Conservation (phyloP, 1,284 basidiomycete genomes). For the Mycena citricolor region DNA sequence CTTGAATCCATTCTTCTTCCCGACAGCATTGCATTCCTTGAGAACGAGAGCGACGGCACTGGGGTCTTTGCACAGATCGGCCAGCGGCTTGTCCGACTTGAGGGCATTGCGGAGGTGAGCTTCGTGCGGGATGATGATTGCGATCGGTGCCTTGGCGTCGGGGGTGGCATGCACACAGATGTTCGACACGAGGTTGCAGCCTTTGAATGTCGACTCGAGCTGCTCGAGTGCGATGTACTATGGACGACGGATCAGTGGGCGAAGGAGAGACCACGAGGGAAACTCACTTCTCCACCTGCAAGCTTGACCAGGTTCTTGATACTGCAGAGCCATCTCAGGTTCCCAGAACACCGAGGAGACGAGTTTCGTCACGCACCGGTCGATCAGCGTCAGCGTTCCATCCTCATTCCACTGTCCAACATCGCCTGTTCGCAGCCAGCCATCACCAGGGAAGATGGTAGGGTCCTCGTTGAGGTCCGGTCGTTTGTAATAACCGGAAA, state of each 20-base stretch:
- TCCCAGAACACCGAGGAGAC: no score
- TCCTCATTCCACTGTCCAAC: constrained; percentile 87
- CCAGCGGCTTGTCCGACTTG: constrained; percentile 37
- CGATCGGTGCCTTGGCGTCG: constrained; percentile 87
- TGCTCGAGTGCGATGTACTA: constrained; percentile 93
- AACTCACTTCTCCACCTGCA: constrained; percentile 71
- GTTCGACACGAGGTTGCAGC: constrained; percentile 80
- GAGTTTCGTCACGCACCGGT: constrained; percentile 65
- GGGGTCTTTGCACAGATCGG: constrained; percentile 62
- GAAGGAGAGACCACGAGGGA: background rate
- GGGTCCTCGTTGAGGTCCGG: constrained; percentile 86
- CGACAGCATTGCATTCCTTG: constrained; percentile 78
- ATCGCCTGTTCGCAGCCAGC: constrained; percentile 89
- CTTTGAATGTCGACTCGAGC: constrained; percentile 88
- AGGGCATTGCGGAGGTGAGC: constrained; percentile 60
- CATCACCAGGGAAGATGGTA: constrained; percentile 78
- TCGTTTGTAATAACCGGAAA: constrained; percentile 84
- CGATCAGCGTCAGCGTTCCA: constrained; percentile 81
- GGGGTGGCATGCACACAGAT: constrained; percentile 84
- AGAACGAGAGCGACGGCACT: constrained; percentile 67
- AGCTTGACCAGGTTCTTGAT: constrained; percentile 93
- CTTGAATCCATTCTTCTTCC: constrained; percentile 89
- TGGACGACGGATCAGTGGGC: constrained; percentile 1
- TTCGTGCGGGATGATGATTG: constrained; percentile 84
- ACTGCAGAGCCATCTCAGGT: no score